Evolutionary conservation across 345 rosid genomes (phyloP), one percentile per base, ranked within the genome.

Genomic region (Adansonia digitata): DNA sequence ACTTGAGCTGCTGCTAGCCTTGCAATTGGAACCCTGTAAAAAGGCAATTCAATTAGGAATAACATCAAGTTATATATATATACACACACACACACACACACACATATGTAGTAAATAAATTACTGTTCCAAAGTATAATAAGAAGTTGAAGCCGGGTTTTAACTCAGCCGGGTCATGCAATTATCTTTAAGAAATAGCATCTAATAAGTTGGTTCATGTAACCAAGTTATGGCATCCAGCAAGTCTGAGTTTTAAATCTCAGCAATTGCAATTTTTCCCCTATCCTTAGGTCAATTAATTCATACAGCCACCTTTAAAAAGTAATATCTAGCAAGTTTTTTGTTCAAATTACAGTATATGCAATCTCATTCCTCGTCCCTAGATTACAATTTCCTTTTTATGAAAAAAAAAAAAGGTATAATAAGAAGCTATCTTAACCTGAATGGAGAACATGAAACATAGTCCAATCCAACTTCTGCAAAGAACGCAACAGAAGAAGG

Each of bases 391-490:
- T 22, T 53, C 29, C 8, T 55, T 56, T 56, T 5, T 56, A n/a
- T n/a, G n/a, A n/a, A n/a, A 56, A 11, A 3, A 24, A 26, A 3
- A 42, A 12, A 24, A 57, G 9, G 18, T 57, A 27, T 26, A 8
- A 42, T 72, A 52, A 70, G 48, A 29, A 4, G 17, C 22, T 5
- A 17, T 1, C 75, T n/a, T 1, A n/a, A 90, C 98, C 98, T 94
- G 86, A 92, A 94, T 61, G 98, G 98, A 46, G 98, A 94, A 72
- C 98, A 94, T 8, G 98, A 94, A 72, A 94, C 97, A 60, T 94
- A 92, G 78, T 94, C 97, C 57, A 94, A 85, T 79, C 98, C 98
- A n/a, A 80, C 91, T 77, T 91, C 85, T 49, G 90, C 89, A 69
- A 94, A 91, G 86, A 94, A 92, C 35, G 87, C 94, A 0, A 94